Evolutionary conservation across 2,329 filamentous ascomycete genomes (phyloP).

Genomic region (Aureobasidium sp.): DNA sequence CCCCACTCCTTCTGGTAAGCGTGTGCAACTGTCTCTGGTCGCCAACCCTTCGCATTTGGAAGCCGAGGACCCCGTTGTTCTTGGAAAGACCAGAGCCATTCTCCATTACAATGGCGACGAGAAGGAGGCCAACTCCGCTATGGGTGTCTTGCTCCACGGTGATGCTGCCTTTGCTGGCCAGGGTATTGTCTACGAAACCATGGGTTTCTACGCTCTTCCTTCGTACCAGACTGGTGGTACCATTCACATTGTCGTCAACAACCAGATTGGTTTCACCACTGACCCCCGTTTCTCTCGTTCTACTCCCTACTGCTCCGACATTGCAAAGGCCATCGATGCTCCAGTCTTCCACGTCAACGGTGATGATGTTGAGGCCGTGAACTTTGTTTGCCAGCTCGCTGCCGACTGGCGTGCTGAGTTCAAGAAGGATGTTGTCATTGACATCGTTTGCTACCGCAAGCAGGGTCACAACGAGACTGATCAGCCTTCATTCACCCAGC

Average conservation of each 20-base stretch:
- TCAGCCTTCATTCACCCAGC: conserved; percentile 98
- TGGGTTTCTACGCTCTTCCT: conserved; percentile 93
- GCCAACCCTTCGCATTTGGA: conserved; percentile 98
- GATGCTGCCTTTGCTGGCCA: conserved; percentile 95
- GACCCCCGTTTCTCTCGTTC: conserved; percentile 96
- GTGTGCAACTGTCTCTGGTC: conserved; percentile 96
- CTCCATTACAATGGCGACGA: conserved; percentile 99
- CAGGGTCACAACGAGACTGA: conserved; percentile 99
- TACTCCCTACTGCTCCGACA: conserved; percentile 97
- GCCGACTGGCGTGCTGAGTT: conserved; percentile 98
- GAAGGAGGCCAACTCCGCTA: conserved; percentile 77
- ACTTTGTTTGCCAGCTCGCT: conserved; percentile 94
- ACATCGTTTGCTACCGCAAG: conserved; percentile 98
- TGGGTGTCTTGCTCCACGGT: conserved; percentile 93
- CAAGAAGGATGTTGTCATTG: conserved; percentile 96
- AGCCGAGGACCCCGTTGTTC: conserved; percentile 93
- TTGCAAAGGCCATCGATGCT: conserved; percentile 96
- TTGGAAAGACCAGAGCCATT: conserved; percentile 95
- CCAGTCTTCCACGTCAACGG: conserved; percentile 99
- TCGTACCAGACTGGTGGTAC: conserved; percentile 97
- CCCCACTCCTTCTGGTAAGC: conserved; percentile 94
- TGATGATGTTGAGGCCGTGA: conserved; percentile 96
- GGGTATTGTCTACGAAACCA: conserved; percentile 96
- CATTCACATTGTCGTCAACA: conserved; percentile 96
- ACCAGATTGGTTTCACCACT: conserved; percentile 99